These are phyloP conservation scores for Orbilia brochopaga DNA, from an alignment of 2,329 filamentous ascomycete species.

Conservation along the genomic window DNA sequence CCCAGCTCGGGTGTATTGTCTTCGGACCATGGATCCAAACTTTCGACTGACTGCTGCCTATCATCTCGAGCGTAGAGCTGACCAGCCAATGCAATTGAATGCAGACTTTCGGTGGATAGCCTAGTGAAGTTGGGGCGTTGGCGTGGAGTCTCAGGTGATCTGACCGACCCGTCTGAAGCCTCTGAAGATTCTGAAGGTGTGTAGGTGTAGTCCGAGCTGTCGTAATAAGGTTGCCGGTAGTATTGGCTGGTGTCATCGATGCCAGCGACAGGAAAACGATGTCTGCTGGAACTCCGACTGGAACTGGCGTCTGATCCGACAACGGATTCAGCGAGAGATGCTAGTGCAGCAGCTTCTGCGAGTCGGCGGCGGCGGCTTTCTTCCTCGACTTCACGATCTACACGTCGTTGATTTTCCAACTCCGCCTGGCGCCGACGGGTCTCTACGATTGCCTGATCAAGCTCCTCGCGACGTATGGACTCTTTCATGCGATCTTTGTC, in stretches of 20 bases:
- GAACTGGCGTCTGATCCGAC: conserved; percentile 23
- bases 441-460: conserved; percentile 41
- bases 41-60: conserved; percentile 21
- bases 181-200: conserved; percentile 17
- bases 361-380: conserved; percentile 40
- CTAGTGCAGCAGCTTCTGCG: conserved; percentile 38
- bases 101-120: conserved; percentile 30
- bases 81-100: conserved; percentile 44
- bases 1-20: conserved; percentile 26
- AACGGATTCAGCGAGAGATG: conserved; percentile 23
- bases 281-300: conserved; percentile 14
- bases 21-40: conserved; percentile 43
- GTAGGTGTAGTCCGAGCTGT: conserved; percentile 30
- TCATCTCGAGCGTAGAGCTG: conserved; percentile 11
- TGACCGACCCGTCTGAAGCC: conserved; percentile 11
- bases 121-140: conserved; percentile 13
- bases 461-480: conserved; percentile 41
- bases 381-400: conserved; percentile 44
- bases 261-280: conserved; percentile 25
- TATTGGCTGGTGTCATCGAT: conserved; percentile 29
- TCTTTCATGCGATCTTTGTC: conserved; percentile 41
- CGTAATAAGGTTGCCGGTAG: conserved; percentile 28
- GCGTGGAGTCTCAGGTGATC: not conserved
- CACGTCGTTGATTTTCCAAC: conserved; percentile 28
- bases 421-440: conserved; percentile 20